Evolutionary conservation across 352 stramenopile genomes (phyloP).

Genomic region (Globisporangium middletonii): DNA sequence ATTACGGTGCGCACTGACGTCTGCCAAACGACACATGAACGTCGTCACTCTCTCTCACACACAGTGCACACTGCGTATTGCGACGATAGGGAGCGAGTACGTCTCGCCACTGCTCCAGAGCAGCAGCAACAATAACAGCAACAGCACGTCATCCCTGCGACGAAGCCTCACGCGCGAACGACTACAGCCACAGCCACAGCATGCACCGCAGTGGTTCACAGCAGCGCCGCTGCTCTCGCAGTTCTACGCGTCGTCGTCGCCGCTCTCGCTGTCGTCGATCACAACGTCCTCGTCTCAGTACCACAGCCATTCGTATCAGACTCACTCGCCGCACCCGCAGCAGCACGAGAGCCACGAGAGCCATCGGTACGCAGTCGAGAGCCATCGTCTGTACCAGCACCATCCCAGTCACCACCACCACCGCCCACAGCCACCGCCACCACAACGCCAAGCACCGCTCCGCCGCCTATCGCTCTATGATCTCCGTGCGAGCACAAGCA

Average conservation of each 20-base stretch:
- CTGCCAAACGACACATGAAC: too few species aligned
- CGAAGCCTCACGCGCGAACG: neutral
- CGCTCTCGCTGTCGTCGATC: neutral
- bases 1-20: too few species aligned
- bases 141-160: too few species aligned
- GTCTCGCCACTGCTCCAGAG: too few species aligned
- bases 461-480: neutral
- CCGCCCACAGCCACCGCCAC: too few species aligned
- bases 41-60: too few species aligned
- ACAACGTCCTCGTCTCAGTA: neutral
- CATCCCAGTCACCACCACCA: too few species aligned
- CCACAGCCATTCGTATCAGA: neutral
- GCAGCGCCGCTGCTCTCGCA: constrained; percentile 11
- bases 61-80: too few species aligned
- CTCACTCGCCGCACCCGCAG: neutral
- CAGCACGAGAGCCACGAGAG: neutral
- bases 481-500: neutral
- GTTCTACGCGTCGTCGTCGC: constrained; percentile 6
- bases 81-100: too few species aligned
- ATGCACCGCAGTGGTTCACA: constrained; percentile 14
- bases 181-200: neutral
- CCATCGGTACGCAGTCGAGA: neutral
- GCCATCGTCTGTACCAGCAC: too few species aligned
- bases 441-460: neutral
- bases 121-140: too few species aligned